Conservation (phyloP, 1,284 basidiomycete genomes). For the Mycosarcoma maydis region DNA sequence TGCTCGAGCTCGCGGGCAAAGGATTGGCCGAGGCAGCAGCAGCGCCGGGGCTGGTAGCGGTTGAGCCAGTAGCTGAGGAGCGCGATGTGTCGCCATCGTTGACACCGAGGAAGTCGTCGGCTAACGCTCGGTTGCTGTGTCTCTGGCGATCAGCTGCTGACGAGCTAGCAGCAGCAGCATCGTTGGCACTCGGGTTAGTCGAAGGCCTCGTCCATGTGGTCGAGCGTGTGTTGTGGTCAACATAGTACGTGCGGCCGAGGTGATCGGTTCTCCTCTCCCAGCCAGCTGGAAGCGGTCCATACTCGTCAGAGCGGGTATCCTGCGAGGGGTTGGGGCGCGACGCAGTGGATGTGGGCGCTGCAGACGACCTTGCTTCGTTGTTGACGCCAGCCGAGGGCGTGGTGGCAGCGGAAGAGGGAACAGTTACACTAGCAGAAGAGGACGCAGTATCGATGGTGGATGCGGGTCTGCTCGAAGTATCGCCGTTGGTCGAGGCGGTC, state of each 20-base stretch:
- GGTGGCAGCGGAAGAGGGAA: slow-evolving; percentile 11
- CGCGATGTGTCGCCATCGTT: slow-evolving; percentile 49
- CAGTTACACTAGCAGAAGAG: slow-evolving; percentile 17
- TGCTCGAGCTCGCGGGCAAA: slow-evolving; percentile 65
- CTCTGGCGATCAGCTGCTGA: slow-evolving; percentile 62
- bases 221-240: slow-evolving; percentile 82
- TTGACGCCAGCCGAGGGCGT: slow-evolving; percentile 6
- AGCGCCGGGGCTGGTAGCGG: slow-evolving; percentile 28
- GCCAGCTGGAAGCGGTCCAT: slow-evolving; percentile 75
- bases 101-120: slow-evolving; percentile 67
- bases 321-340: slow-evolving; percentile 22
- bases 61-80: slow-evolving; percentile 33
- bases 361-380: slow-evolving; percentile 23
- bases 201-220: slow-evolving; percentile 85
- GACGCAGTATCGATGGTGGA: slow-evolving; percentile 29
- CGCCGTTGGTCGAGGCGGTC: slow-evolving; percentile 17
- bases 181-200: slow-evolving; percentile 51
- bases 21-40: slow-evolving; percentile 35
- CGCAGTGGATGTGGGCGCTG: slow-evolving; percentile 16
- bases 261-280: slow-evolving; percentile 95
- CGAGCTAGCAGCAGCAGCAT: slow-evolving; percentile 49
- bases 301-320: slow-evolving; percentile 56
- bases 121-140: slow-evolving; percentile 62
- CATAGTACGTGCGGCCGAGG: slow-evolving; percentile 83
- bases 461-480: slow-evolving; percentile 29